Evolutionary conservation across 768 basidiomycete genomes (phyloP), one percentile per base, ranked within the genome.

Genomic region (Amanita inopinata): DNA sequence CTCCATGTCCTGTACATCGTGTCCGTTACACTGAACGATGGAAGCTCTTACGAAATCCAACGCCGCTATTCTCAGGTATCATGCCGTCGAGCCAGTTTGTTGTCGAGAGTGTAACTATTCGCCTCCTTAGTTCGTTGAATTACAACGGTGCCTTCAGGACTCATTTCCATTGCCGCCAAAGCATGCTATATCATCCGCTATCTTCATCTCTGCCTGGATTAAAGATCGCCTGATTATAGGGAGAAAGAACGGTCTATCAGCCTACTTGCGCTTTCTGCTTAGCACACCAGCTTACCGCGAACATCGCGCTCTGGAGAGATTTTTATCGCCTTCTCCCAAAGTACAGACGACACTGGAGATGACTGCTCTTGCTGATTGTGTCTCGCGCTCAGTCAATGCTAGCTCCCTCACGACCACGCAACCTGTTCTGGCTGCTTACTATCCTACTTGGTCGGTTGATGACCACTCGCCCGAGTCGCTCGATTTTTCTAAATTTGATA

Each of bases 401-500:
- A 52, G 40, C 11, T 49, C 57, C 0, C 47, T 53, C 15, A 57
- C 63, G 2, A 55, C 56, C 0, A 53, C 14, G 23, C 2, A 23
- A 20, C 19, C 58, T 27, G 60, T 74, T 24, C 62, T 63, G 24
- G 73, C 66, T 0, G 61, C 70, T 0, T 75, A 74, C 49, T 75
- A 71, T 47, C 63, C 66, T 4, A 27, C 11, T 48, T 79, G 78
- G 79, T 59, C 62, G 30, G 65, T 60, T 1, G 58, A 56, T 42
- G 64, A 78, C 10, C 5, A 7, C 14, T 22, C 41, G 3, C 82
- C 82, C 4, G 74, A 78, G 57, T 55, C 54, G 2, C 57, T 86
- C 33, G 72, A 84, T 54, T 86, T 68, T 55, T 69, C 67, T 46
- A 70, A 76, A 53, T 81, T 80, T 51, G 78, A 84, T 56, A 69